These are phyloP conservation scores for Nicotiana noctiflora DNA, from an alignment of 257 asterid species.

Conservation along the genomic window DNA sequence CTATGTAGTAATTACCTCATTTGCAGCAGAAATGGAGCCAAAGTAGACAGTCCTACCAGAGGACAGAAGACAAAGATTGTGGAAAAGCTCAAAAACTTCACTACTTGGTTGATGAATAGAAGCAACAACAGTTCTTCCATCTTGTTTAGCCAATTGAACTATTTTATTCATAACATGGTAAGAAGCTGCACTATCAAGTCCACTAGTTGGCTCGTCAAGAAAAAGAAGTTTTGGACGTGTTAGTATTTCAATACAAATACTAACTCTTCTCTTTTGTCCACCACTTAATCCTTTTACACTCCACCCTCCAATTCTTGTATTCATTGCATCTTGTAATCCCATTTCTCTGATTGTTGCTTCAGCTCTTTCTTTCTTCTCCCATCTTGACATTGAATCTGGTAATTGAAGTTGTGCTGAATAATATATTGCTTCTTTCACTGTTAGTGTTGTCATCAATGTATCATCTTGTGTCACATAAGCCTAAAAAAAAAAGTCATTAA, in stretches of 20 bases:
- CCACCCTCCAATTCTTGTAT: conserved; percentile 63
- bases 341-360: conserved; percentile 40
- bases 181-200: conserved; percentile 55
- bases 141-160: conserved; percentile 30
- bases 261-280: conserved; percentile 57
- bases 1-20: conserved; percentile 20
- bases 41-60: conserved; percentile 40
- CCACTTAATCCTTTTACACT: conserved; percentile 58
- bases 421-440: conserved; percentile 47
- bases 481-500: not conserved
- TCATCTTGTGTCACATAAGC: conserved; percentile 72
- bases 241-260: conserved; percentile 53
- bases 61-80: conserved; percentile 50
- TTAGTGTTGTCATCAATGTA: conserved; percentile 44
- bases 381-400: conserved; percentile 38
- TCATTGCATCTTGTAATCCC: conserved; percentile 47
- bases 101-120: conserved; percentile 57
- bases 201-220: conserved; percentile 58
- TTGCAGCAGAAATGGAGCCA: conserved; percentile 38
- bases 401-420: conserved; percentile 56
- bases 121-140: conserved; percentile 28
- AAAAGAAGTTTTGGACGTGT: conserved; percentile 47
- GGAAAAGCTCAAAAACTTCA: conserved; percentile 52
- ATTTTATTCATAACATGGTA: conserved; percentile 46
- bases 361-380: conserved; percentile 38